phyloP scores from a whole-genome alignment of 495 filamentous ascomycete species.

The Oidiodendron maius region DNA sequence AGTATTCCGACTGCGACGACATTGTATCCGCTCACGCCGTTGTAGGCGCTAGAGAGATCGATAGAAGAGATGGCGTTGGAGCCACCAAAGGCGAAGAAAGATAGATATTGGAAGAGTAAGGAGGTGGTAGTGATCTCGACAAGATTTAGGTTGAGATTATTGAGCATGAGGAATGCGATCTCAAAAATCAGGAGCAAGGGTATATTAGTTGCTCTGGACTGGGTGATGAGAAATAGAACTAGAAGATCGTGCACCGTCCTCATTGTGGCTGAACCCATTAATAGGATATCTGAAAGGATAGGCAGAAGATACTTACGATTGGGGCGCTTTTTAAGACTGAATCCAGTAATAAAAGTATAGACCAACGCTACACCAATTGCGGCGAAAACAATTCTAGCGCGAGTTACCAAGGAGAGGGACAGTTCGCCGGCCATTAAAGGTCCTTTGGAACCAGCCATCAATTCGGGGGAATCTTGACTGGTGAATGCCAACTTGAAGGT shows the following conservation, averaged over 20 bases:
- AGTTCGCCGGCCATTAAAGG: conserved; percentile 36
- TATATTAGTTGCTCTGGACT: conserved; percentile 75
- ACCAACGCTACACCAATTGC: conserved; percentile 40
- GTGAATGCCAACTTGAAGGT: conserved; percentile 82
- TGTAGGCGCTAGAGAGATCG: conserved; percentile 78
- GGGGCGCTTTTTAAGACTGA: conserved; percentile 12
- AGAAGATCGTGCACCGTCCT: conserved; percentile 58
- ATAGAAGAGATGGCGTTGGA: conserved; percentile 89
- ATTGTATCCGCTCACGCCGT: conserved; percentile 68
- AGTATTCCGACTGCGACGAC: conserved; percentile 65
- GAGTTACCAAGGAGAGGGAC: conserved; percentile 40
- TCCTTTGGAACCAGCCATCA: conserved; percentile 51
- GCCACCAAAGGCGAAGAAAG: conserved; percentile 89
- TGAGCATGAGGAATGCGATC: conserved; percentile 47
- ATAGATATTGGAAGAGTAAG: conserved; percentile 62
- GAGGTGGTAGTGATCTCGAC: conserved; percentile 57
- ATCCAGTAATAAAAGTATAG: conserved; percentile 27
- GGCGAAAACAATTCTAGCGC: conserved; percentile 46
- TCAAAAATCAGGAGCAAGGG: conserved; percentile 77
- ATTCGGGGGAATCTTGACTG: conserved; percentile 77
- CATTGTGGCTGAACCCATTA: conserved; percentile 25
- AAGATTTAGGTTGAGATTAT: conserved; percentile 35
- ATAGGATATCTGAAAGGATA: neutral
- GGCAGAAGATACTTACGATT: conserved; percentile 18
- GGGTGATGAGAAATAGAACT: conserved; percentile 76